Base-by-base conservation (phyloP, 192 early-diverging fungal species). In the Entrophospora sp. region DNA sequence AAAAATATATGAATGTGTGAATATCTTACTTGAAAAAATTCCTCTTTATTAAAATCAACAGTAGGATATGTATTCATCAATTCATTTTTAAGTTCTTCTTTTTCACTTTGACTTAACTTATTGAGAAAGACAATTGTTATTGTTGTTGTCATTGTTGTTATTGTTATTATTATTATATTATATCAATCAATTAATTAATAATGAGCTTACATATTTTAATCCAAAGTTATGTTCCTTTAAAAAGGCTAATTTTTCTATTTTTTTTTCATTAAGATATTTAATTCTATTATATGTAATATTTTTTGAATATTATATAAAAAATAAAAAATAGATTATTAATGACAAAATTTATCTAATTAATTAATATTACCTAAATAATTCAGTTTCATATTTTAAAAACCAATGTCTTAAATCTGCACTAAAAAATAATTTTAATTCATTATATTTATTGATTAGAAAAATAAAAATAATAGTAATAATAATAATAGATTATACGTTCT, bases 371-470 rank as follows among this genome's bases (percentile, higher is more conserved):
- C 68, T 77, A 73, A 92, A 87, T 40, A 92, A 77, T 10, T 75
- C 79, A 53, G 75, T 69, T 61, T 90, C 89, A 55, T 87, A 81
- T 56, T 86, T 81, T 65, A 89, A 66, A 52, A 92, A 89, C 90
- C 89, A 92, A 20, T 67, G 68, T 52, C 88, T 81, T 55, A 88
- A 80, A 24, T 87, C 85, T 51, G 87, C 88, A 35, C 85, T 87
- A 30, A 13, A 42, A 24, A 53, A 22, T 18, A 40, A 27, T 6
- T 45, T 4, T 42, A 28, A 27, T 46, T 36, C n/a, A n/a, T n/a
- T 12, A 51, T 31, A 28, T 56, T 59, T 14, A 42, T 27, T n/a
- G 4, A 44, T 64, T 55, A 61, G n/a, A 35, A n/a, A 22, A 30
- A 14, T 25, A 20, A 28, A 28, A 35, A 6, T n/a, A 10, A 10